A percentile compares a stretch with the other conserved stretches of the same genome.
Evolutionary conservation across 306 rosid species (phyloP).

Genomic region (Quercus berberidifolia): DNA sequence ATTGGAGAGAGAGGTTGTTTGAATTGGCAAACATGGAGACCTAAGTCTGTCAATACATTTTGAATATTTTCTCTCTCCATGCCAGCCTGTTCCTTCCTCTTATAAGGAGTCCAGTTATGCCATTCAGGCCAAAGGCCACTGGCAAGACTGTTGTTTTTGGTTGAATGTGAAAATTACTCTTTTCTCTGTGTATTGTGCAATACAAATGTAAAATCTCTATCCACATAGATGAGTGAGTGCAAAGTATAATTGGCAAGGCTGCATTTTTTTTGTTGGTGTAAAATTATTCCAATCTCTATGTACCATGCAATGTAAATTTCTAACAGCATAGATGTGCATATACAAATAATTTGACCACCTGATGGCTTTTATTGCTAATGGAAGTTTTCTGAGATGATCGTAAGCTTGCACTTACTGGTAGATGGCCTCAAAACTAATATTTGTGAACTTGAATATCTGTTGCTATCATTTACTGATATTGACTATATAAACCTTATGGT

Average conservation of each 20-base stretch:
- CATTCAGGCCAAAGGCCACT: neutral
- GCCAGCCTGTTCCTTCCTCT: neutral
- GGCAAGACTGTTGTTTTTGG: neutral
- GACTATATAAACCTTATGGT: neutral
- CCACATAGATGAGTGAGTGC: too few species aligned
- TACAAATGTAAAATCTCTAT: neutral
- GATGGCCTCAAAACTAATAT: too few species aligned
- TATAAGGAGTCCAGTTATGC: neutral
- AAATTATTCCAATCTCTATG: too few species aligned
- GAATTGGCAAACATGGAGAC: constrained; percentile 30
- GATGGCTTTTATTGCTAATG: too few species aligned
- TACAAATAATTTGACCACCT: too few species aligned
- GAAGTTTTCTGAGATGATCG: too few species aligned
- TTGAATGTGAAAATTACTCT: neutral
- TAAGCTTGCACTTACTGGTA: too few species aligned
- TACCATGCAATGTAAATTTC: too few species aligned
- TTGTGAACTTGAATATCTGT: too few species aligned
- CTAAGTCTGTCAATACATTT: constrained; percentile 34
- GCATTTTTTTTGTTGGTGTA: too few species aligned
- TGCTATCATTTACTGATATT: neutral
- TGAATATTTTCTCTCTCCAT: neutral
- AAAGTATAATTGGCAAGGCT: too few species aligned
- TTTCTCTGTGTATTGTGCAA: neutral
- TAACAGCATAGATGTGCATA: too few species aligned
- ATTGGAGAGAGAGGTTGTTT: constrained; percentile 45